Evolutionary conservation across 495 filamentous ascomycete species (phyloP).

Genomic region (Penicillium bialowiezense): DNA sequence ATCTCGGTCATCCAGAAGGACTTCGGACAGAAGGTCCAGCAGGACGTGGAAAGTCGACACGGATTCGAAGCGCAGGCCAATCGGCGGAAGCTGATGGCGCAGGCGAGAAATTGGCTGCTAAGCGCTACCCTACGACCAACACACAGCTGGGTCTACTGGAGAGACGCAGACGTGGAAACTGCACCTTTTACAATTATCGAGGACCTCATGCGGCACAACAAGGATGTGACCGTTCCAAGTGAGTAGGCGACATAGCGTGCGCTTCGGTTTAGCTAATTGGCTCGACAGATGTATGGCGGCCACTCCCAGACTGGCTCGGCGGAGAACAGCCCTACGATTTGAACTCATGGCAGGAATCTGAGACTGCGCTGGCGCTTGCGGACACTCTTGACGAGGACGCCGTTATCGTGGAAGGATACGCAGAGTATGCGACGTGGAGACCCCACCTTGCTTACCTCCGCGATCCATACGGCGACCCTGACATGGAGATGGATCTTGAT

Average conservation of each 20-base stretch:
- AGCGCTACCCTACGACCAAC: slow-evolving; percentile 91
- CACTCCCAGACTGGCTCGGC: slow-evolving; percentile 97
- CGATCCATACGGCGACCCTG: slow-evolving; percentile 95
- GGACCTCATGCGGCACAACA: slow-evolving; percentile 98
- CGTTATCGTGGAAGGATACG: slow-evolving; percentile 98
- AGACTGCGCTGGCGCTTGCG: slow-evolving; percentile 89
- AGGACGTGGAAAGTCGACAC: slow-evolving; percentile 96
- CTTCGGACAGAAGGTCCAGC: slow-evolving; percentile 96
- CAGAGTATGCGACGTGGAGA: slow-evolving; percentile 98
- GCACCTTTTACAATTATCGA: slow-evolving; percentile 94
- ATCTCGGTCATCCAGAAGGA: slow-evolving; percentile 98
- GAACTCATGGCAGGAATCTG: slow-evolving; percentile 99
- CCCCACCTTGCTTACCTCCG: slow-evolving; percentile 96
- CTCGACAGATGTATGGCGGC: slow-evolving; percentile 88
- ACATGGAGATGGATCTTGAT: slow-evolving; percentile 99
- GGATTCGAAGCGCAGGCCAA: slow-evolving; percentile 96
- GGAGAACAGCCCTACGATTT: slow-evolving; percentile 98
- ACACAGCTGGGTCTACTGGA: slow-evolving; percentile 99
- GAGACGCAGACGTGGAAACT: slow-evolving; percentile 97
- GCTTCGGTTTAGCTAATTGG: slow-evolving; percentile 1
- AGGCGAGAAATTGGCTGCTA: slow-evolving; percentile 95
- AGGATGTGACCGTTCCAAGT: slow-evolving; percentile 99
- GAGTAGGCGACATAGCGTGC: too few relatives aligned
- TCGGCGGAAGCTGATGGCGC: slow-evolving; percentile 94
- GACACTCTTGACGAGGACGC: slow-evolving; percentile 97